Evolutionary conservation across 352 stramenopile species (phyloP), one percentile per base, ranked within the genome.

Genomic region (Phytophthora macrochlamydospora): DNA sequence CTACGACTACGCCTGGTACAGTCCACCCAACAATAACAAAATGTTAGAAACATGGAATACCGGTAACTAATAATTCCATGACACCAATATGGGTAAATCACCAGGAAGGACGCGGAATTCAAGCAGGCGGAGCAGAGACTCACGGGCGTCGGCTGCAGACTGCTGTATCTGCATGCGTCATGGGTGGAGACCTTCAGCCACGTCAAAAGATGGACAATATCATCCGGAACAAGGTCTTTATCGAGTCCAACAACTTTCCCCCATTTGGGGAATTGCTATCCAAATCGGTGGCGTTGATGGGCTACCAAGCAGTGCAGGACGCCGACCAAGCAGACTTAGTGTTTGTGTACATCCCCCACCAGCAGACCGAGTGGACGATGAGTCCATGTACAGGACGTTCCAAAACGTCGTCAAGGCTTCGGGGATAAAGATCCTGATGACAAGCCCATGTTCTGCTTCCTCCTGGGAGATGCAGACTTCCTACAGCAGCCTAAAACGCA

Each of bases 1-100:
- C 55, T 92, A 95, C 56, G 87, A 95, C 58, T 95, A 95, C 58
- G 87, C 87, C 1, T 95, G 87, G 87, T 88, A 64, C 40, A 71
- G 9, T 18, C 52, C 18, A 35, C 13, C 61, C 14, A 46, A 40
- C 2, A 49, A 3, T 29, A 49, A 18, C 13, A 28, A 49, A 24
- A n/a, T 29, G 29, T 29, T 49, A 49, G 11, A 8, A 29, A 49
- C 43, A 49, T 29, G 18, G 12, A 49, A 49, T 29, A 29, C 18
- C 18, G 18, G 18, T 24, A 24, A 24, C 40, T 56, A 3, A 28
- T 12, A n/a, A 40, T 12, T 51, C 28, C 38, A 42, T 28, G 3
- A 24, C 18, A 24, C 18, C 18, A 24, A 24, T 24, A 24, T 24
- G 18, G 18, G 18, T 24, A 24, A 24, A 11, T 12, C 2, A 1